Evolutionary conservation across 2,329 filamentous ascomycete genomes (phyloP), one percentile per base, ranked within the genome.

Genomic region (Sporothrix humicola): DNA sequence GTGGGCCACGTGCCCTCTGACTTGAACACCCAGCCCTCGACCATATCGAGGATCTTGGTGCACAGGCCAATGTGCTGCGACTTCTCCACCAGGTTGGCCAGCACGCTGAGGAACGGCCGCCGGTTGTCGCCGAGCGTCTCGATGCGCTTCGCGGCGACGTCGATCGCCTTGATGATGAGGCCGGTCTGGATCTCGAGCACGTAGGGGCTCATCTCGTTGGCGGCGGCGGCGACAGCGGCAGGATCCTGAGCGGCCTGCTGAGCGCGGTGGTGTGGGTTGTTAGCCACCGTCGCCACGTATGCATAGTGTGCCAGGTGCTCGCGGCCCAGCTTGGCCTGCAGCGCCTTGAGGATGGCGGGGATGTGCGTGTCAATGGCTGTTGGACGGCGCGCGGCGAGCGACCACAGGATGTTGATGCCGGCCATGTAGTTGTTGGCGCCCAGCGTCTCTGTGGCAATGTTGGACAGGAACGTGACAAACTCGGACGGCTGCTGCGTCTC

Each of bases 1-100:
- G 96, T 99, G 0, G 96, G 96, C 87, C 96, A 98, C 1, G 94
- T 96, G 76, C 97, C 96, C 74, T 94, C 95, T 0, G 94, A 96
- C 77, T 94, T 90, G 85, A 99, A 99, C 6, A 99, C 93, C 97
- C 97, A 99, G 46, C 87, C 89, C 80, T 98, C 95, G 3, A 98
- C 95, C 89, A 99, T 95, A 69, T 92, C 90, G 42, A 99, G 85
- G 72, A 99, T 95, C 83, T 97, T 97, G 79, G 93, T 92, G 81
- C 96, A 98, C 8, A 99, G 87, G 23, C 90, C 88, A 73, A 92
- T 92, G 79, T 95, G 96, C 81, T 93, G 89, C 0, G 96, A 98
- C 80, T 97, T 96, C 82, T 99, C 96, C 2, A 99, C 95, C 26
- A 99, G 87, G 20, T 95, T 96, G 4, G 96, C 96, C 48, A 99